Conservation (phyloP, 148 eudicot genomes). For the Salicornia ramosissima region DNA sequence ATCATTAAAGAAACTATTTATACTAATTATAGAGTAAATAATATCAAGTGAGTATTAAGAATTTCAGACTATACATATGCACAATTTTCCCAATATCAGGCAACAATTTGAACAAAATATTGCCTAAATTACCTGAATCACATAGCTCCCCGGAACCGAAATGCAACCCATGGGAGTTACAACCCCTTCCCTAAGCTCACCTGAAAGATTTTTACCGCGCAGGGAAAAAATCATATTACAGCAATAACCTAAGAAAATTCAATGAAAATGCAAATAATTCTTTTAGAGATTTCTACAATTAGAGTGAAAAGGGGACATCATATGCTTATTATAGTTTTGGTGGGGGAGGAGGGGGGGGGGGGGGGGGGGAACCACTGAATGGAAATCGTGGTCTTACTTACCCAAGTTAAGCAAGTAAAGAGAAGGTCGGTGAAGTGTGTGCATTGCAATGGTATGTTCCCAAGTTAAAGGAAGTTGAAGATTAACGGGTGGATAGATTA, state of each 20-base stretch:
- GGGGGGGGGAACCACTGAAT: background rate
- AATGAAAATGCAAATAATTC: background rate
- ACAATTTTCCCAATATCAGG: background rate
- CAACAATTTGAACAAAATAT: background rate
- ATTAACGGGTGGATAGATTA: background rate
- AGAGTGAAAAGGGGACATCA: background rate
- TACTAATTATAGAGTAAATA: background rate
- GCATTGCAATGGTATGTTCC: background rate
- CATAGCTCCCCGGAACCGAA: conserved; percentile 17
- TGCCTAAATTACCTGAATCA: conserved; percentile 20
- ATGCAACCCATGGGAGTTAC: conserved; percentile 25
- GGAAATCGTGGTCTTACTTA: background rate
- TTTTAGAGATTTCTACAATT: background rate
- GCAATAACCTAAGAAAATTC: conserved; percentile 2
- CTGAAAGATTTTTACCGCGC: conserved; percentile 2
- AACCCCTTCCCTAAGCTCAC: conserved; percentile 4
- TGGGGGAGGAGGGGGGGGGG: too few relatives aligned
- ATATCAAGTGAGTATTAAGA: background rate
- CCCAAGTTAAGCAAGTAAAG: conserved; percentile 4
- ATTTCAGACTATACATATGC: background rate
- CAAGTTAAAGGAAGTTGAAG: background rate
- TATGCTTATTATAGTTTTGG: background rate
- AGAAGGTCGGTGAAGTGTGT: background rate
- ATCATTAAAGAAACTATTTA: background rate
- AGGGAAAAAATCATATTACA: background rate